Percentiles rank a stretch among this genome's conserved stretches.
Conservation (phyloP, 2,329 filamentous ascomycete species). For the Cladophialophora carrionii region DNA sequence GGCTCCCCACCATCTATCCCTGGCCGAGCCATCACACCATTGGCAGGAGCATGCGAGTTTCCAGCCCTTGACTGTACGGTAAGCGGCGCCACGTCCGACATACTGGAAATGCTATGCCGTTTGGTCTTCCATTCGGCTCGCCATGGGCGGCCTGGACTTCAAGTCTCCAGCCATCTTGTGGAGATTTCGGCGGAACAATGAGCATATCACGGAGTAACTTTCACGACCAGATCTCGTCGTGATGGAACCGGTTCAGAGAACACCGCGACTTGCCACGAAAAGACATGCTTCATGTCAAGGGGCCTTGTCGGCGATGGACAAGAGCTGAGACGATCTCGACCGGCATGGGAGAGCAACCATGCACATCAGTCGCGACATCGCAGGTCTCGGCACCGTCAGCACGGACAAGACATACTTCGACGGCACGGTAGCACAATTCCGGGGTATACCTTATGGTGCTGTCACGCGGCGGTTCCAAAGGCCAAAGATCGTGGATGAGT, state of each 20-base stretch:
- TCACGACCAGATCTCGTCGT: neutral
- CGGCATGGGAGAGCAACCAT: neutral
- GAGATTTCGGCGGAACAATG: neutral
- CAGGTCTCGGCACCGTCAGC: constrained; percentile 1
- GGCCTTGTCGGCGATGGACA: too few species aligned
- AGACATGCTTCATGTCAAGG: neutral
- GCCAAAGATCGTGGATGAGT: neutral
- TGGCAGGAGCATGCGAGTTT: neutral
- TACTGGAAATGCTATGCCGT: neutral
- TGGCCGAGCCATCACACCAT: neutral
- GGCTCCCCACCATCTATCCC: neutral
- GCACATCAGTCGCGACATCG: neutral
- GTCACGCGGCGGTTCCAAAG: constrained; percentile 4
- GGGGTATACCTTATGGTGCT: constrained; percentile 5
- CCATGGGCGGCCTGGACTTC: too few species aligned
- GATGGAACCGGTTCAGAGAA: neutral
- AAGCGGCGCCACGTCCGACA: too few species aligned
- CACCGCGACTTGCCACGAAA: neutral
- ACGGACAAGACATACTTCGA: constrained; percentile 5
- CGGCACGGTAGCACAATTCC: neutral
- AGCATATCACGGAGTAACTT: neutral
- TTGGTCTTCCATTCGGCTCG: neutral
- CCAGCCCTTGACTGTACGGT: too few species aligned
- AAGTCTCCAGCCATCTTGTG: too few species aligned
- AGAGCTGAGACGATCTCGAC: neutral